These are phyloP conservation scores for Solanum aculeatissimum DNA, from an alignment of 305 asterid genomes.

Conservation along the genomic window DNA sequence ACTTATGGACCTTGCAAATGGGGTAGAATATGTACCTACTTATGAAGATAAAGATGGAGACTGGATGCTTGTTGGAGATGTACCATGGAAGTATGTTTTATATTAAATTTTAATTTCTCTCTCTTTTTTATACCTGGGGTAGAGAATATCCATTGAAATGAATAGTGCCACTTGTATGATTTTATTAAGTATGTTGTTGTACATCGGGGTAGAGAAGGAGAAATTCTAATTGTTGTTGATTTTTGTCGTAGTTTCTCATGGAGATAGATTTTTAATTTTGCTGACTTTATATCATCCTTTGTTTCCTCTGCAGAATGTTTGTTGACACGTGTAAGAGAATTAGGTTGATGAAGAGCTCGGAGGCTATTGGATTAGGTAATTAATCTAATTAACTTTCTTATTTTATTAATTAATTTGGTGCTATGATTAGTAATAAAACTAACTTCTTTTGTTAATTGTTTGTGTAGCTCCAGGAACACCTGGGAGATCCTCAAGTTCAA, in stretches of 20 bases:
- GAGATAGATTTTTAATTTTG: background rate
- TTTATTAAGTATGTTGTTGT: no score
- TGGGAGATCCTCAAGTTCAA: background rate
- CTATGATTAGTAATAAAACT: background rate
- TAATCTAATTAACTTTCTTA: background rate
- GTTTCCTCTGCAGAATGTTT: conserved; percentile 44
- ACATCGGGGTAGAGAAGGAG: background rate
- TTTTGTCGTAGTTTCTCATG: background rate
- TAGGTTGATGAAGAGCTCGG: conserved; percentile 67
- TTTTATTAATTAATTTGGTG: background rate
- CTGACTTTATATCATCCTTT: background rate
- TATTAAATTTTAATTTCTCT: background rate
- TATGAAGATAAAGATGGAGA: conserved; percentile 77
- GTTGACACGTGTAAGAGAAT: conserved; percentile 71
- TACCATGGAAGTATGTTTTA: conserved; percentile 57
- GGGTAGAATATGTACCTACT: conserved; percentile 47
- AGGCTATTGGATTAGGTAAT: conserved; percentile 43
- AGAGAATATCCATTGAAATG: no score
- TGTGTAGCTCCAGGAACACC: background rate
- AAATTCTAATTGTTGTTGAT: background rate
- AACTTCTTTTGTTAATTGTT: background rate
- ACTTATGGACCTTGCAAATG: conserved; percentile 34
- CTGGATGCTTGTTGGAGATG: conserved; percentile 90
- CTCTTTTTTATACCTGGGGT: no score
- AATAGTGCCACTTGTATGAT: no score